Percentiles rank a stretch among this genome's conserved stretches.
Conservation (phyloP, 345 rosid species). For the Triadica sebifera region DNA sequence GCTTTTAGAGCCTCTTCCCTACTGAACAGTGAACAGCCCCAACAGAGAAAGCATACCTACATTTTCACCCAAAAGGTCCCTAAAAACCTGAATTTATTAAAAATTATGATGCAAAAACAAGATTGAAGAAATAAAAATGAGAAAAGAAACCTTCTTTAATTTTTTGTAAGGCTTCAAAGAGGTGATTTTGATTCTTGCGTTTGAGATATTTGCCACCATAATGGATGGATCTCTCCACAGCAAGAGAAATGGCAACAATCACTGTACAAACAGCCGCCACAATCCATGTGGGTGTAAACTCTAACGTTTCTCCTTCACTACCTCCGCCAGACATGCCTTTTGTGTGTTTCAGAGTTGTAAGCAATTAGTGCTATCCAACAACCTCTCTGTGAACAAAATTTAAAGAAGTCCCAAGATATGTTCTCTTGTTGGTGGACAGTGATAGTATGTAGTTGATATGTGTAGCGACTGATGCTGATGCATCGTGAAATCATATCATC, state of each 20-base stretch:
- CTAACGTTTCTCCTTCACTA: constrained; percentile 18
- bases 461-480: no score
- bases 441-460: no score
- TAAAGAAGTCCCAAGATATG: no score
- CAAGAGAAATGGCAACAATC: constrained; percentile 28
- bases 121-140: background rate
- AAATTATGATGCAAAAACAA: background rate
- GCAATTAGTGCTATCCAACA: no score
- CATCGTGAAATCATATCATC: no score
- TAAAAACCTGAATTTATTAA: no score
- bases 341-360: background rate
- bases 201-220: constrained; percentile 28
- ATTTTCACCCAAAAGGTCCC: no score
- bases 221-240: constrained; percentile 24
- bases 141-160: constrained; percentile 28
- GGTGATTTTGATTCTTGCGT: constrained; percentile 24
- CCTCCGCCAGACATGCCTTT: constrained; percentile 23
- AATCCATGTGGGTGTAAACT: constrained; percentile 34
- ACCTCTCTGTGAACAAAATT: no score
- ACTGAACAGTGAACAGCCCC: no score
- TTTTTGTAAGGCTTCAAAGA: constrained; percentile 32
- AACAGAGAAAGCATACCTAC: no score
- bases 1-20: no score
- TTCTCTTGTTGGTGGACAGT: no score
- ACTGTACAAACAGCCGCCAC: constrained; percentile 32